phyloP scores from a whole-genome alignment of 805 yeast species.

The Candida verbasci region DNA sequence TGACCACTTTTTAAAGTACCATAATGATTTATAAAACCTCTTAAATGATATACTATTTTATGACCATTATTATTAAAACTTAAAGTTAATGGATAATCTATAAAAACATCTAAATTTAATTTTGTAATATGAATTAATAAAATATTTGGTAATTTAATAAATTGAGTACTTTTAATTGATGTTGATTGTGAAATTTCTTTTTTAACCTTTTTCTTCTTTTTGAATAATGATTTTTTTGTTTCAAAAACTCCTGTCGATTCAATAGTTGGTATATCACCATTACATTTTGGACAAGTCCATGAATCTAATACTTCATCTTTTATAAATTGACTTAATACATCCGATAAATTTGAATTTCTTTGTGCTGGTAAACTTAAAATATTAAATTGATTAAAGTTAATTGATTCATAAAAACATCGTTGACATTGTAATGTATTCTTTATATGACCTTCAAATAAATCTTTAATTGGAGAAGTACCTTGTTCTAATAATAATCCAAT shows the following conservation, averaged over 20 bases:
- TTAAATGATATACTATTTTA: slow-evolving; percentile 47
- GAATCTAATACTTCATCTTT: slow-evolving; percentile 68
- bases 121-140: slow-evolving; percentile 39
- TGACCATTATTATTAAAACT: slow-evolving; percentile 35
- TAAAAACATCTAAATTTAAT: slow-evolving; percentile 43
- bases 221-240: slow-evolving; percentile 32
- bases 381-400: slow-evolving; percentile 58
- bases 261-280: slow-evolving; percentile 11
- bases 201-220: slow-evolving; percentile 22
- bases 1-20: slow-evolving; percentile 74
- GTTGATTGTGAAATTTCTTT: slow-evolving; percentile 7
- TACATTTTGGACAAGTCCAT: slow-evolving; percentile 79
- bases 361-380: slow-evolving; percentile 51
- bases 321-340: slow-evolving; percentile 59
- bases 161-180: slow-evolving; percentile 23
- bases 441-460: slow-evolving; percentile 67
- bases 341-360: slow-evolving; percentile 45
- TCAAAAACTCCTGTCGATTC: slow-evolving; percentile 37
- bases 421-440: slow-evolving; percentile 62
- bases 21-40: slow-evolving; percentile 65
- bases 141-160: slow-evolving; percentile 33
- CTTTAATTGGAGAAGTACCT: slow-evolving; percentile 65
- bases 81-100: slow-evolving; percentile 53
- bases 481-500: slow-evolving; percentile 48
- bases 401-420: slow-evolving; percentile 58